phyloP scores from a whole-genome alignment of 2,329 filamentous ascomycete genomes.

The Penicillium psychrosexuale region DNA sequence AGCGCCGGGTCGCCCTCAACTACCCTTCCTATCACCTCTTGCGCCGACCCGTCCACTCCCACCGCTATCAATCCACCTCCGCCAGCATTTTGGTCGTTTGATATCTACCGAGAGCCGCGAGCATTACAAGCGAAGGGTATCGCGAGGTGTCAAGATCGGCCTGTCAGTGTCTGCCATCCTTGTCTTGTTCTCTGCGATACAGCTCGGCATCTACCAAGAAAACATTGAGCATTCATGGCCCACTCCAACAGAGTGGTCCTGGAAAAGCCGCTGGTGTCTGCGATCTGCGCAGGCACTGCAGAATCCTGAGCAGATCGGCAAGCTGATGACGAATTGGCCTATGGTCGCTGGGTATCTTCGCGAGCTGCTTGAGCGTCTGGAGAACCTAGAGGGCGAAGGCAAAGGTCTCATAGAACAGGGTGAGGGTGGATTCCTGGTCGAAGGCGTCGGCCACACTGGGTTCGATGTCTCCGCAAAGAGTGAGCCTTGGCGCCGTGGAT shows the following conservation, averaged over 20 bases:
- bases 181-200: slow-evolving; percentile 58
- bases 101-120: slow-evolving; percentile 70
- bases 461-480: slow-evolving; percentile 72
- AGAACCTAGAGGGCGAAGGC: slow-evolving; percentile 68
- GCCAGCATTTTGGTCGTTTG: slow-evolving; percentile 61
- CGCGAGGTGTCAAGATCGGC: slow-evolving; percentile 66
- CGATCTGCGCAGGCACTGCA: slow-evolving; percentile 62
- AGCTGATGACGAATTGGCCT: slow-evolving; percentile 64
- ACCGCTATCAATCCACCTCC: slow-evolving; percentile 53
- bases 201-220: slow-evolving; percentile 69
- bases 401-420: slow-evolving; percentile 58
- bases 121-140: slow-evolving; percentile 49
- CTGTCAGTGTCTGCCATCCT: slow-evolving; percentile 68
- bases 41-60: slow-evolving; percentile 46
- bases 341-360: slow-evolving; percentile 60
- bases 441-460: slow-evolving; percentile 55
- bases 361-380: slow-evolving; percentile 62
- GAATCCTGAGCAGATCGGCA: slow-evolving; percentile 54
- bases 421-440: slow-evolving; percentile 52
- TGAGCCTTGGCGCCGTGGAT: slow-evolving; percentile 81
- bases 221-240: slow-evolving; percentile 71
- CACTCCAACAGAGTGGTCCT: slow-evolving; percentile 78
- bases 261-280: slow-evolving; percentile 65
- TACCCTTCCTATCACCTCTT: slow-evolving; percentile 63
- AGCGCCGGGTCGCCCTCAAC: slow-evolving; percentile 56